Base-by-base conservation (phyloP, 352 stramenopile species). In the Pythium biforme region DNA sequence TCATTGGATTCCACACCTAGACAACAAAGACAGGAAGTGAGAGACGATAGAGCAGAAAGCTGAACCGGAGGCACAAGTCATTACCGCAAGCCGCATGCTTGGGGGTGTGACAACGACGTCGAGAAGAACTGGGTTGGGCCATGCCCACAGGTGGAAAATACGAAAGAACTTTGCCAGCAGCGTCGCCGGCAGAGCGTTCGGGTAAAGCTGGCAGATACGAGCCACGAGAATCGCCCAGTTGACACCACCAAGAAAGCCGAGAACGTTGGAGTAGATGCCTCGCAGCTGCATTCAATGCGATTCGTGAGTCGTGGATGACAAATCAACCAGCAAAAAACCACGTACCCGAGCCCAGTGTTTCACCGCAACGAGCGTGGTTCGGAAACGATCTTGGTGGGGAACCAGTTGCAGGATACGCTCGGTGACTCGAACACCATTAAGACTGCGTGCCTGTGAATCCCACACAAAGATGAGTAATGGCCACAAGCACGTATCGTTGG, bases 191-290 rank as follows among this genome's bases (percentile, higher is more conserved):
- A 94, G 70, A n/a, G 76, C 75, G 47, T 93, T 93, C 15, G 83
- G 82, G 59, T 97, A 96, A 19, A 97, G 75, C 69, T 98, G 92
- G 66, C 90, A 99, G 15, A 99, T 89, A 27, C 91, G 92, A 37
- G 94, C 96, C 15, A 98, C 94, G 20, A 99, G 81, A 55, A 99
- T 99, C 26, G 97, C 97, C 83, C 90, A 99, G 74, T 99, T 99
- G 2, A 99, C 92, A 17, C 98, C 98, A 46, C 98, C 97, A 0
- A 99, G 73, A 66, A 99, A 99, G 17, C 97, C 98, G 25, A 99
- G 76, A 31, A 99, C 95, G 77, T 99, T 99, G n/a, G 91, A 98
- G 74, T 99, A 99, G 56, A 99, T 85, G 31, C 98, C 97, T 26
- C 97, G 89, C 40, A 94, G 71, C 77, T 94, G 52, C 19, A 25